Conservation (phyloP, 1,284 basidiomycete genomes). For the Pyrrhoderma lamaoense region DNA sequence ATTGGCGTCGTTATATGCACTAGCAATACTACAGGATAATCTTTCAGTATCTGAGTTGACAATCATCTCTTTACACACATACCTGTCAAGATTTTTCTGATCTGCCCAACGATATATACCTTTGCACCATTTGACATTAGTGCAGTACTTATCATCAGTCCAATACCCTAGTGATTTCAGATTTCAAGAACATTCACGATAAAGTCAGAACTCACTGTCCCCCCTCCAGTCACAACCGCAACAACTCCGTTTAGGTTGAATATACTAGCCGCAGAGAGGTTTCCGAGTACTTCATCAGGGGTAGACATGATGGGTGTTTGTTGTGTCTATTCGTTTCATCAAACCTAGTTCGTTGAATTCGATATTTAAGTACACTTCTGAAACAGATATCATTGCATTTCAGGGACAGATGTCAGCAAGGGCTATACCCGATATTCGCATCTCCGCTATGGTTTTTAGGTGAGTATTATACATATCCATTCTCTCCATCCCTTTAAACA, state of each 20-base stretch:
- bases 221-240: constrained; percentile 43
- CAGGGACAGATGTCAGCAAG: too few relatives aligned
- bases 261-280: constrained; percentile 33
- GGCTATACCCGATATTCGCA: too few relatives aligned
- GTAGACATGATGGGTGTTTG: constrained; percentile 3
- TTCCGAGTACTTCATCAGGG: constrained; percentile 32
- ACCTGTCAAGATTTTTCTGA: constrained; percentile 36
- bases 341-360: too few relatives aligned
- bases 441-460: too few relatives aligned
- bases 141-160: constrained; percentile 40
- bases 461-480: too few relatives aligned
- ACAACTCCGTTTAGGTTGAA: constrained; percentile 40
- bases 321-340: too few relatives aligned
- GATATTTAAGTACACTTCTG: too few relatives aligned
- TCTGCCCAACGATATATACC: constrained; percentile 42
- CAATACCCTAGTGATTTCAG: constrained; percentile 35
- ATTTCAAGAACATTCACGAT: too few relatives aligned
- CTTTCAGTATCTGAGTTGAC: not conserved
- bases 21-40: constrained; percentile 27
- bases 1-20: constrained; percentile 34
- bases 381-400: too few relatives aligned
- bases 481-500: too few relatives aligned
- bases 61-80: constrained; percentile 12
- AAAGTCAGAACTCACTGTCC: constrained; percentile 34
- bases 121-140: constrained; percentile 43